Percentiles rank a stretch among this genome's conserved stretches.
These are phyloP conservation scores for Salix brachista DNA, from an alignment of 345 rosid species.

Conservation along the genomic window DNA sequence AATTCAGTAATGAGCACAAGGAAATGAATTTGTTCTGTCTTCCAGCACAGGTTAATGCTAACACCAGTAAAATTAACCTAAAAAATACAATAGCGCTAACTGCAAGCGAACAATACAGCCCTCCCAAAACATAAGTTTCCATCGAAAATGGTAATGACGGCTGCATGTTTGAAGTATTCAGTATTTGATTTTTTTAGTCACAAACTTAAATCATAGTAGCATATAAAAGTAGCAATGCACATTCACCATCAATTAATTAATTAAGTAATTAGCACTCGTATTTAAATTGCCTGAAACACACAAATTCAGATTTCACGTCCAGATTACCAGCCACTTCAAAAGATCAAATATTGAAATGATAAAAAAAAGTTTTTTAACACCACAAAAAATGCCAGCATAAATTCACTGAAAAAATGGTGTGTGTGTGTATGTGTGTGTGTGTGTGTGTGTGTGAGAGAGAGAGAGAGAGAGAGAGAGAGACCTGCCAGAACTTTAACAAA, in stretches of 20 bases:
- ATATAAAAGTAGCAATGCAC: background rate
- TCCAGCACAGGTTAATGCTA: background rate
- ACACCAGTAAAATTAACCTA: background rate
- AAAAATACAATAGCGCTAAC: background rate
- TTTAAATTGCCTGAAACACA: background rate
- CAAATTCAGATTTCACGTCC: background rate
- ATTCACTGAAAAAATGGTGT: background rate
- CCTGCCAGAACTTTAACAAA: conserved; percentile 78
- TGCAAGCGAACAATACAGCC: background rate
- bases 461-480: conserved; percentile 12
- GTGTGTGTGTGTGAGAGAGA: conserved; percentile 9
- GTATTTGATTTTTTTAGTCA: background rate
- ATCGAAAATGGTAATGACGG: background rate
- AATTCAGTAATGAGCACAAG: background rate
- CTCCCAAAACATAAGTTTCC: background rate
- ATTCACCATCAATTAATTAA: background rate
- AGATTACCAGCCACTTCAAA: background rate
- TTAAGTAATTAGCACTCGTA: background rate
- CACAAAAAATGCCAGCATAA: background rate
- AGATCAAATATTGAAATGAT: background rate
- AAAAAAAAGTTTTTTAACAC: background rate
- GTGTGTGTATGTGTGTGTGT: no score
- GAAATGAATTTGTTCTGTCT: background rate
- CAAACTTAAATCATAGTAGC: background rate
- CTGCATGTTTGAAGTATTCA: background rate